phyloP scores from a whole-genome alignment of 2,329 filamentous ascomycete species.

The Aureobasidium musti region DNA sequence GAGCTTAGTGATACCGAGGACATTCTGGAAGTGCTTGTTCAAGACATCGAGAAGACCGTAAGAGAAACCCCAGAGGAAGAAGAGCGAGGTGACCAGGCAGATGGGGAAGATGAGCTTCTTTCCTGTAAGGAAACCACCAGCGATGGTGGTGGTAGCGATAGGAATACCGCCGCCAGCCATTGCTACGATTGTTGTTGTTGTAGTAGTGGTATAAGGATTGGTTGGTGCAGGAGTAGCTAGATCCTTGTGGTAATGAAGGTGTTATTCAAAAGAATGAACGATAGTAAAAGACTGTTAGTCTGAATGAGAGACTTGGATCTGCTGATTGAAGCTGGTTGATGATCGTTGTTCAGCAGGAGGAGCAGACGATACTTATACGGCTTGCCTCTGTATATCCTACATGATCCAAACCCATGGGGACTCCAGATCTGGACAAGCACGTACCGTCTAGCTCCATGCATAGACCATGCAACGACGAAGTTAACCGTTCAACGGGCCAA shows the following conservation, averaged over 20 bases:
- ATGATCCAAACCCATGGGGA: slow-evolving; percentile 25
- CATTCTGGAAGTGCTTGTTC: slow-evolving; percentile 44
- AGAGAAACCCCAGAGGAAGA: slow-evolving; percentile 50
- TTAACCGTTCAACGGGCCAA: slow-evolving; percentile 6
- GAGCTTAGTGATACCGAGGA: slow-evolving; percentile 45
- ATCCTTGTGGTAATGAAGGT: slow-evolving; percentile 24
- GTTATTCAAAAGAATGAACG: slow-evolving; percentile 23
- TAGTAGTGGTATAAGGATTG: slow-evolving; percentile 8
- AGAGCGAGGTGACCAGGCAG: slow-evolving; percentile 50
- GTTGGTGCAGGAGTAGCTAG: not conserved
- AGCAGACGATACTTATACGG: slow-evolving; percentile 26
- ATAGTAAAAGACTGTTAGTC: slow-evolving; percentile 23
- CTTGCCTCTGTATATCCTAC: not conserved
- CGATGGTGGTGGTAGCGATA: slow-evolving; percentile 42
- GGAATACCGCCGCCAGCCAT: slow-evolving; percentile 49
- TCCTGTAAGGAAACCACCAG: slow-evolving; percentile 48
- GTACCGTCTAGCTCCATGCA: slow-evolving; percentile 19
- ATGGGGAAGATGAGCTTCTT: slow-evolving; percentile 54
- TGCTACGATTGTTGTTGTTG: slow-evolving; percentile 31
- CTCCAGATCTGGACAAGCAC: slow-evolving; percentile 28
- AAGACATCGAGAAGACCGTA: slow-evolving; percentile 43
- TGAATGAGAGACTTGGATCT: slow-evolving; percentile 29
- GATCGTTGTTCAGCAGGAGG: not conserved
- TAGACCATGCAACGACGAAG: slow-evolving; percentile 28
- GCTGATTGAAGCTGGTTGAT: slow-evolving; percentile 25